phyloP scores from a whole-genome alignment of 2,329 filamentous ascomycete species.

The Hypoxylon sp. region DNA sequence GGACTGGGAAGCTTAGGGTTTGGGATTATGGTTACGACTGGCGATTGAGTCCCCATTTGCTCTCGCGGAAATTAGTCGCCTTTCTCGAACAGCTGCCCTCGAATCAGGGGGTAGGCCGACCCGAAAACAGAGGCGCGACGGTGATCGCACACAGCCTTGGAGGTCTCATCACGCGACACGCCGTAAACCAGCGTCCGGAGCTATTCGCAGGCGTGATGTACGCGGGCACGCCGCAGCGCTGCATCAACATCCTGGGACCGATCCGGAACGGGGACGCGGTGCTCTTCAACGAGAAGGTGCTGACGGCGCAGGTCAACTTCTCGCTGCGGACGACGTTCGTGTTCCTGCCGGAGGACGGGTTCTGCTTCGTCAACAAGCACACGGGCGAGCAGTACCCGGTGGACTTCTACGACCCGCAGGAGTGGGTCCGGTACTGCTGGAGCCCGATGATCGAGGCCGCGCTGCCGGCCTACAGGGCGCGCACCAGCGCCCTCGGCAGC shows the following conservation, averaged over 20 bases:
- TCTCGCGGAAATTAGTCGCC: conserved; percentile 74
- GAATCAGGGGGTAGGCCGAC: conserved; percentile 67
- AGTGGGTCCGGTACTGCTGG: conserved; percentile 80
- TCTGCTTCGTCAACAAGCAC: conserved; percentile 84
- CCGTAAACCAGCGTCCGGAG: conserved; percentile 84
- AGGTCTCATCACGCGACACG: conserved; percentile 86
- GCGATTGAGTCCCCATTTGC: conserved; percentile 81
- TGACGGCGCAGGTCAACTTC: conserved; percentile 94
- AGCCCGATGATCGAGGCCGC: conserved; percentile 79
- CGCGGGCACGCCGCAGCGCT: conserved; percentile 83
- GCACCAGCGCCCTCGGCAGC: conserved; percentile 51
- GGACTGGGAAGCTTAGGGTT: conserved; percentile 75
- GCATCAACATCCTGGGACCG: conserved; percentile 90
- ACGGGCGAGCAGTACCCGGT: conserved; percentile 83
- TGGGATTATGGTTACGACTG: conserved; percentile 97
- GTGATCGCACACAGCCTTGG: conserved; percentile 90
- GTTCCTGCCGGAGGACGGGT: conserved; percentile 84
- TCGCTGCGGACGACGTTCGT: conserved; percentile 86
- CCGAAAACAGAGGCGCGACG: conserved; percentile 71
- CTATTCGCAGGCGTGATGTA: conserved; percentile 88
- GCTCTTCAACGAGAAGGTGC: conserved; percentile 84
- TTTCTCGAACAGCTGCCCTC: conserved; percentile 79
- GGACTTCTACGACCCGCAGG: conserved; percentile 81
- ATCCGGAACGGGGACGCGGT: conserved; percentile 93
- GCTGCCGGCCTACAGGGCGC: conserved; percentile 64